A percentile compares a stretch with the other conserved stretches of the same genome.
These are phyloP conservation scores for Wickerhamiella alocasiicola DNA, from an alignment of 805 yeast species.

Conservation along the genomic window DNA sequence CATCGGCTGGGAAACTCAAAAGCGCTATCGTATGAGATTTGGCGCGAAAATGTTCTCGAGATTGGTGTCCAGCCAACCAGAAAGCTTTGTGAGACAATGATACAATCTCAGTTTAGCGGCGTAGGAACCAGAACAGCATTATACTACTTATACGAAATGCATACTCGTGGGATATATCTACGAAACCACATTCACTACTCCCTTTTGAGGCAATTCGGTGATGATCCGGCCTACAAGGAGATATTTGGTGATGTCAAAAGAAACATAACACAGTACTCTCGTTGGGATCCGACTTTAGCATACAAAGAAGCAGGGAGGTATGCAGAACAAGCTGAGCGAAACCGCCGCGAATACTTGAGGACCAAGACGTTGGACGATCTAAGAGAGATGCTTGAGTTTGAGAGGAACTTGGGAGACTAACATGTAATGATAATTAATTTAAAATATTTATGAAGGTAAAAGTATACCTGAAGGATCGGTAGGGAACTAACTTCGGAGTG, in stretches of 20 bases:
- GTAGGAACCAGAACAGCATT: constrained; percentile 13
- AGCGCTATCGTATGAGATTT: constrained; percentile 20
- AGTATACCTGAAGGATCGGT: background rate
- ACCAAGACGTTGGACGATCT: constrained; percentile 10
- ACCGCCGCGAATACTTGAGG: constrained; percentile 11
- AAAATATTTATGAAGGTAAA: too few relatives aligned
- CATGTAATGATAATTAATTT: too few relatives aligned
- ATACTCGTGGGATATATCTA: constrained; percentile 15
- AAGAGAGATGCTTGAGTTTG: constrained; percentile 16
- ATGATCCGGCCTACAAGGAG: constrained; percentile 1
- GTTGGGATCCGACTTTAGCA: constrained; percentile 13
- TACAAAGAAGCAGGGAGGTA: constrained; percentile 11
- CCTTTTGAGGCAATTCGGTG: constrained; percentile 11
- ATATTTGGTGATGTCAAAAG: constrained; percentile 6
- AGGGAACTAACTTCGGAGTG: constrained; percentile 44
- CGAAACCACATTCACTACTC: constrained; percentile 16
- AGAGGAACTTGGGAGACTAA: background rate
- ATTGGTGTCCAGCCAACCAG: constrained; percentile 16
- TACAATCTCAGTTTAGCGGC: constrained; percentile 22
- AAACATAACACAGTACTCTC: background rate
- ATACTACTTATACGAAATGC: constrained; percentile 22
- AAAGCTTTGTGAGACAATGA: constrained; percentile 20
- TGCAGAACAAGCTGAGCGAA: constrained; percentile 16
- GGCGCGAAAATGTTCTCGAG: constrained; percentile 15
- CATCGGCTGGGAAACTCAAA: constrained; percentile 25